Evolutionary conservation across 1,139 yeast genomes (phyloP).

Genomic region (Geotrichum siamense): DNA sequence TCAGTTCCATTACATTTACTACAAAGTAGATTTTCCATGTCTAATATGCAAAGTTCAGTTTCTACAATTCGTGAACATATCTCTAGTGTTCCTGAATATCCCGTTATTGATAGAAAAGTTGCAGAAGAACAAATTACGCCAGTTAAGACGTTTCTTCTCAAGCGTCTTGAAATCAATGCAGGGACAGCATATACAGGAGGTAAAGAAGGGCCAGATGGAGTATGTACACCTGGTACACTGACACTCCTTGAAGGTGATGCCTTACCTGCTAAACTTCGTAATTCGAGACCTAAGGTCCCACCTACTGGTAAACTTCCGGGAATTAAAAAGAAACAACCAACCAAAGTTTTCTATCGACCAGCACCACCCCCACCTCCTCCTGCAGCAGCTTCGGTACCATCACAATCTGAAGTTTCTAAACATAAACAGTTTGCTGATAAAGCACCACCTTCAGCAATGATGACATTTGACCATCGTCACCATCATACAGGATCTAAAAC

Average conservation of each 20-base stretch:
- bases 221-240: conserved; percentile 35
- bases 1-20: conserved; percentile 85
- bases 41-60: conserved; percentile 21
- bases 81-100: conserved; percentile 35
- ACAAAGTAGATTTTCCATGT: conserved; percentile 61
- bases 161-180: conserved; percentile 27
- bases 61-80: conserved; percentile 20
- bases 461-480: not conserved
- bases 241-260: conserved; percentile 66
- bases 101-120: conserved; percentile 43
- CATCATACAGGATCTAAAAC: not conserved
- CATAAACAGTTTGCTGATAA: too few species aligned
- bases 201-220: conserved; percentile 23
- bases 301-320: conserved; percentile 84
- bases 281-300: conserved; percentile 78
- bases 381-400: not conserved
- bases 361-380: conserved; percentile 11
- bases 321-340: conserved; percentile 46
- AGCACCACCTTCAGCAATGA: too few species aligned
- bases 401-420: conserved; percentile 1
- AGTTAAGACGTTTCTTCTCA: conserved; percentile 49
- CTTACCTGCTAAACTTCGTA: conserved; percentile 70
- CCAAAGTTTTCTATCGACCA: conserved; percentile 26
- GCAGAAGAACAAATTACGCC: conserved; percentile 48
- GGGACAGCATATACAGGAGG: conserved; percentile 16